Evolutionary conservation across 441 rosid genomes (phyloP).

Genomic region (Populus tomentosa): DNA sequence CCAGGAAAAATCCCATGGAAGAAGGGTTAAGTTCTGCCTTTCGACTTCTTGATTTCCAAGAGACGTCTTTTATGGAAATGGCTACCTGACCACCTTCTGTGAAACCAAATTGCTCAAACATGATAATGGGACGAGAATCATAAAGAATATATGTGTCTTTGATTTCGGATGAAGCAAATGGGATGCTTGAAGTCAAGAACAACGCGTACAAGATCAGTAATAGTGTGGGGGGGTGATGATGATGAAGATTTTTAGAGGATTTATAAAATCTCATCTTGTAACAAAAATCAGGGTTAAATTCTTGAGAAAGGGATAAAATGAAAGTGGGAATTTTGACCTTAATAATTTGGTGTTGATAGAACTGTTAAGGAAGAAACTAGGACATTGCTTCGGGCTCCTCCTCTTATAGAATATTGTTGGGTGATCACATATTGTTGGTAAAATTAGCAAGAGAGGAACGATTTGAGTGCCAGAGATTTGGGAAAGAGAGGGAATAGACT

Average conservation of each 20-base stretch:
- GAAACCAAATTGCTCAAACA: conserved; percentile 53
- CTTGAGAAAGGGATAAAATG: background rate
- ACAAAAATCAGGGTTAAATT: background rate
- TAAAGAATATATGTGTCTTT: conserved; percentile 29
- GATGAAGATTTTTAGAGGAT: background rate
- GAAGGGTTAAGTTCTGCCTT: conserved; percentile 27
- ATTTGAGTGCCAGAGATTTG: conserved; percentile 23
- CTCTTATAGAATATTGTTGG: background rate
- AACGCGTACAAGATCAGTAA: conserved; percentile 9
- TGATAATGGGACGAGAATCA: conserved; percentile 39
- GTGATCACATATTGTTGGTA: conserved; percentile 16
- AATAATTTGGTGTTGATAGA: background rate
- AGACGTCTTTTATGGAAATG: conserved; percentile 26
- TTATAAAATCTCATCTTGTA: conserved; percentile 11
- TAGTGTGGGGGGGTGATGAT: background rate
- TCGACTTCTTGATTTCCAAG: conserved; percentile 27
- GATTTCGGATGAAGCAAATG: conserved; percentile 35
- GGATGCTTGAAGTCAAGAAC: conserved; percentile 27
- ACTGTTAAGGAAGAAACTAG: background rate
- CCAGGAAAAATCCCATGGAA: conserved; percentile 45
- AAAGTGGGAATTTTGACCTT: background rate
- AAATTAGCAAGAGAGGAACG: conserved; percentile 22
- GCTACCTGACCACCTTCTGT: conserved; percentile 28
- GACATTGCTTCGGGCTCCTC: background rate
- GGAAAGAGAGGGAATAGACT: conserved; percentile 18